Evolutionary conservation across 1,284 basidiomycete species (phyloP), one percentile per base, ranked within the genome.

Genomic region (Tilletia walkeri): DNA sequence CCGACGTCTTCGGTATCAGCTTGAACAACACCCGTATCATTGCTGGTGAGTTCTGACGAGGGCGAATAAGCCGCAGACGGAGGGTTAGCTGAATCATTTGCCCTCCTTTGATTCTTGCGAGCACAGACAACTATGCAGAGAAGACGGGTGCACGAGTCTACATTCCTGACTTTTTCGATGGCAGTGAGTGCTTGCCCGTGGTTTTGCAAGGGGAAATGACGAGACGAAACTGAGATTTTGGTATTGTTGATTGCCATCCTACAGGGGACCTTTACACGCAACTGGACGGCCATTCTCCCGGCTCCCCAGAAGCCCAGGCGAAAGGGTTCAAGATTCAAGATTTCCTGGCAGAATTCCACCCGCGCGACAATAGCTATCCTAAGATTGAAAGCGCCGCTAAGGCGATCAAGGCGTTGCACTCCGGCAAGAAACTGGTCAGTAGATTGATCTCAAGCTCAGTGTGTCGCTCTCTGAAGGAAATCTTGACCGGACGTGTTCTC

Each of bases 81-180:
- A 24, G 20, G 24, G 53, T 24, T 14, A 9, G 53, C 16, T 18
- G 16, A 30, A 30, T 30, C 16, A 14, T 65, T 36, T 20, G 24
- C 12, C 61, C 10, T 36, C 6, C 61, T 20, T 0, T 41, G 63
- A 9, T 38, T 12, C n/a, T n/a, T 16, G 14, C 36, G 10, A 5
- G 18, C 2, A 5, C 63, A 45, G 74, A 75, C 65, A 70, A 69
- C 41, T 75, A 72, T 48, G 74, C 74, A 4, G 20, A 70, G 63
- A 47, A 49, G 16, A 38, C 69, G 5, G 72, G 72, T 47, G 72
- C 70, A 4, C 48, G 73, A 6, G 69, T 68, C 36, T 68, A 68
- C 39, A 54, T 68, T 3, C 67, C 67, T 36, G 67, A 68, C 67
- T 68, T 68, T 24, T 68, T 68, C 53, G 53, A 68, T 38, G 53